Conservation (phyloP, 306 rosid species). For the Rosa lucieae region DNA sequence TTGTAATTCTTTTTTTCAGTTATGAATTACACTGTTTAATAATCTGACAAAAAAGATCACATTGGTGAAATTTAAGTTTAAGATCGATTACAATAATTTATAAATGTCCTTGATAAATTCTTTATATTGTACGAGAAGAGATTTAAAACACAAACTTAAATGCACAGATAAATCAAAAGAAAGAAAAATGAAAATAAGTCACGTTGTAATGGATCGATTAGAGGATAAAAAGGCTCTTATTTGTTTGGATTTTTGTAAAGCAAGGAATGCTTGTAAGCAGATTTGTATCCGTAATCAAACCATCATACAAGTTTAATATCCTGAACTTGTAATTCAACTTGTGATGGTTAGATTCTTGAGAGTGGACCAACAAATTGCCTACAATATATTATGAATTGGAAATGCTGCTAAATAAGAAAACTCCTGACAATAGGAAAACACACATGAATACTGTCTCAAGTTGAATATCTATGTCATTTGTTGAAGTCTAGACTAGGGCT, state of each 20-base stretch:
- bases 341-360: neutral
- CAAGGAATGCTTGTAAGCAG: neutral
- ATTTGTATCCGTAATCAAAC: neutral
- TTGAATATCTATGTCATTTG: neutral
- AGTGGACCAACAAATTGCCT: neutral
- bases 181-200: too few species aligned
- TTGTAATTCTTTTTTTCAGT: too few species aligned
- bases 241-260: neutral
- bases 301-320: neutral
- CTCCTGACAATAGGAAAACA: neutral
- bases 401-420: slow-evolving; percentile 19
- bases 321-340: neutral
- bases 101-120: too few species aligned
- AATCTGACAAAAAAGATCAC: too few species aligned
- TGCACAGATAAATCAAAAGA: too few species aligned
- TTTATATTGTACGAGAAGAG: too few species aligned
- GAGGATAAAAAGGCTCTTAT: neutral
- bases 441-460: neutral
- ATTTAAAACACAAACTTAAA: too few species aligned
- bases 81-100: too few species aligned
- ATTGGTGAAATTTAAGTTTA: too few species aligned
- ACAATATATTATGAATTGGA: neutral
- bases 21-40: too few species aligned
- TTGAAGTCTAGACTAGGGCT: neutral
- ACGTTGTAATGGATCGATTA: neutral